These are phyloP conservation scores for Didymella pomorum DNA, from an alignment of 2,329 filamentous ascomycete genomes.

Conservation along the genomic window DNA sequence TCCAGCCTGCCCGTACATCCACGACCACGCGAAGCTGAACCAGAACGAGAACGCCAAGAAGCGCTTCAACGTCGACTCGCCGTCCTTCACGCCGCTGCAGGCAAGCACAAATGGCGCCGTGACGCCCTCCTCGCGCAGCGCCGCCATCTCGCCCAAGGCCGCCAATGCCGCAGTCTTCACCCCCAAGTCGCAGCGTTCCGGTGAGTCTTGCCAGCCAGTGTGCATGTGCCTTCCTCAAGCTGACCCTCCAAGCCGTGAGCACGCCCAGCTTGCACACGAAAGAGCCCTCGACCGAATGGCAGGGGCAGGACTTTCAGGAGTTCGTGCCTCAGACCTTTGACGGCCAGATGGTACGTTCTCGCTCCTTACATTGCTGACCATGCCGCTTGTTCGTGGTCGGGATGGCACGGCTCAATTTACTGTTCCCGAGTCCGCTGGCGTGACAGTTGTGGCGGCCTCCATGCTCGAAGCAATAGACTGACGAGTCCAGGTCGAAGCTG, in stretches of 20 bases:
- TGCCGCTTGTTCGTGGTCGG: too few relatives aligned
- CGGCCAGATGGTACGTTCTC: conserved; percentile 57
- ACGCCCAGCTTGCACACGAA: conserved; percentile 57
- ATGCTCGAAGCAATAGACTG: not conserved
- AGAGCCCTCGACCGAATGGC: conserved; percentile 58
- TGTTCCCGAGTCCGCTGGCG: not conserved
- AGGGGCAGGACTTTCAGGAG: conserved; percentile 58
- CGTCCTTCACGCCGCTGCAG: conserved; percentile 83
- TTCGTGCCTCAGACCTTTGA: conserved; percentile 66
- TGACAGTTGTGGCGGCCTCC: not conserved
- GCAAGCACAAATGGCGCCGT: conserved; percentile 56
- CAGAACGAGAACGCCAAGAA: conserved; percentile 69
- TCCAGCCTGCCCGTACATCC: conserved; percentile 78
- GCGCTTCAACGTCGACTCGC: conserved; percentile 92
- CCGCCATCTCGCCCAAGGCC: conserved; percentile 85
- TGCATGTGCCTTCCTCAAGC: conserved; percentile 16
- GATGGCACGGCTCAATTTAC: not conserved
- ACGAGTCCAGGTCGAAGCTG: conserved; percentile 43
- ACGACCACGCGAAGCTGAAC: conserved; percentile 74
- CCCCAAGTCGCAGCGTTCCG: conserved; percentile 64
- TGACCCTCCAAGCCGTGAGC: conserved; percentile 47
- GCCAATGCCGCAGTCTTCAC: conserved; percentile 90
- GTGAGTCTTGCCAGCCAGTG: conserved; percentile 43
- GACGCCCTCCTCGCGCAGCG: conserved; percentile 67
- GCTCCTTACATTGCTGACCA: not conserved